These are phyloP conservation scores for Cytidiella melzeri DNA, from an alignment of 768 basidiomycete genomes.

Conservation along the genomic window DNA sequence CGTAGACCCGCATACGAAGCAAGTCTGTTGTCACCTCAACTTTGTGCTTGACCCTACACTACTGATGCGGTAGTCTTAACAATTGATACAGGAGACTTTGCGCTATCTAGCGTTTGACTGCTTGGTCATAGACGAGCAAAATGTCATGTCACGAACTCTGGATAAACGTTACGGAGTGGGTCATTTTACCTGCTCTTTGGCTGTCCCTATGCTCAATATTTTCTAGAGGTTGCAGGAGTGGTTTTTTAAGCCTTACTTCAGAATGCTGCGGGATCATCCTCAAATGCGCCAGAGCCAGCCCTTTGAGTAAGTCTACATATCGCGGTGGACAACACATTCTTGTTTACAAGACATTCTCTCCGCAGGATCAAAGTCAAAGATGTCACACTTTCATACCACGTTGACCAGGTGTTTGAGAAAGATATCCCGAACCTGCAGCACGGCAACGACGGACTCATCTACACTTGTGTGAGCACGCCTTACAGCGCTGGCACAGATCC, in stretches of 20 bases:
- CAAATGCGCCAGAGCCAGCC: conserved; percentile 59
- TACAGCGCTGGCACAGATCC: conserved; percentile 79
- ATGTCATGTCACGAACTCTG: conserved; percentile 78
- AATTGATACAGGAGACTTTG: conserved; percentile 58
- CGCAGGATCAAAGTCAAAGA: conserved; percentile 80
- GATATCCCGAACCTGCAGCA: conserved; percentile 86
- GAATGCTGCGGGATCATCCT: conserved; percentile 64
- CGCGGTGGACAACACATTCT: neutral
- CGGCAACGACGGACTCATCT: conserved; percentile 93
- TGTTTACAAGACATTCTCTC: neutral
- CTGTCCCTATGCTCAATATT: neutral
- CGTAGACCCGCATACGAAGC: conserved; percentile 66
- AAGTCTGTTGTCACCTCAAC: conserved; percentile 38
- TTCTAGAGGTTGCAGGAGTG: conserved; percentile 69
- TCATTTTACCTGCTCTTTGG: conserved; percentile 8
- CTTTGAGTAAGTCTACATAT: conserved; percentile 62
- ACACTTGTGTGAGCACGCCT: conserved; percentile 81
- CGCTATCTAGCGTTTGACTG: conserved; percentile 91
- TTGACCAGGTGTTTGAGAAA: conserved; percentile 77
- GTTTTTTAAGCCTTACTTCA: conserved; percentile 76
- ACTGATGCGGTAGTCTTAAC: neutral
- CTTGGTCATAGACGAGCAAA: conserved; percentile 78
- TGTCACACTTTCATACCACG: conserved; percentile 81
- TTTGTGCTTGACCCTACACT: too few relatives aligned
- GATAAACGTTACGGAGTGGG: conserved; percentile 88